Conservation (phyloP, 2,329 filamentous ascomycete species). For the Lasiodiplodia hormozganensis region DNA sequence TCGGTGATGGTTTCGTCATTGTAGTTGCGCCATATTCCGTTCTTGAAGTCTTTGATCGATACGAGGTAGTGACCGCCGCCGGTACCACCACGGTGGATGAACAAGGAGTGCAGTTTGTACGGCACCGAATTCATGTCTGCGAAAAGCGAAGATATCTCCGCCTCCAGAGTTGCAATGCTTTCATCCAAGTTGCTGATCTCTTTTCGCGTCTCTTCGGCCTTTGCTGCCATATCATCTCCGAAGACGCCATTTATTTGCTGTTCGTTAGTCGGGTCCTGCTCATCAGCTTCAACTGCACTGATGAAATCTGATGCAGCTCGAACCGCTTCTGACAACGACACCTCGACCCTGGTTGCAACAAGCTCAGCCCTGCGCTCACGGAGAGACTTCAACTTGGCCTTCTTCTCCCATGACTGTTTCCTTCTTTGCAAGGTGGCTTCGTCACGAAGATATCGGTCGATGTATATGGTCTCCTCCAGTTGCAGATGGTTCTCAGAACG, state of each 20-base stretch:
- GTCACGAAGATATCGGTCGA: slow-evolving; percentile 76
- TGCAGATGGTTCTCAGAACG: slow-evolving; percentile 81
- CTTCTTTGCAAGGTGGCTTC: slow-evolving; percentile 61
- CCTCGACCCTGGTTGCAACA: slow-evolving; percentile 42
- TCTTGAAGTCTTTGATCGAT: slow-evolving; percentile 89
- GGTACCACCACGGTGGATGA: slow-evolving; percentile 79
- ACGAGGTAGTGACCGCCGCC: slow-evolving; percentile 90
- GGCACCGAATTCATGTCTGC: slow-evolving; percentile 68
- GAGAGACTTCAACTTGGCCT: slow-evolving; percentile 66
- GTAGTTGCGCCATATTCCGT: slow-evolving; percentile 86
- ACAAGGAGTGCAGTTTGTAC: slow-evolving; percentile 88
- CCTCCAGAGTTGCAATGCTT: slow-evolving; percentile 55
- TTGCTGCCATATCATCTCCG: slow-evolving; percentile 2
- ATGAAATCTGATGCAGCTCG: slow-evolving; percentile 41
- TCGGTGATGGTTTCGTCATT: slow-evolving; percentile 86
- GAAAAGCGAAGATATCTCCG: slow-evolving; percentile 65
- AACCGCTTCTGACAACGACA: slow-evolving; percentile 40
- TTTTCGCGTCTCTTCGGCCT: slow-evolving; percentile 31
- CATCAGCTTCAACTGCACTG: slow-evolving; percentile 30
- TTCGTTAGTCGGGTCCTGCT: background rate
- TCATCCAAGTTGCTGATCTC: slow-evolving; percentile 31
- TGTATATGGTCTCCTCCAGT: slow-evolving; percentile 80
- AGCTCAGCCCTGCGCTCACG: slow-evolving; percentile 56
- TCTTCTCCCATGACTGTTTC: slow-evolving; percentile 76
- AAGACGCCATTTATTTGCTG: background rate